Evolutionary conservation across 352 stramenopile genomes (phyloP), one percentile per base, ranked within the genome.

Genomic region (Phytophthora tentaculata): DNA sequence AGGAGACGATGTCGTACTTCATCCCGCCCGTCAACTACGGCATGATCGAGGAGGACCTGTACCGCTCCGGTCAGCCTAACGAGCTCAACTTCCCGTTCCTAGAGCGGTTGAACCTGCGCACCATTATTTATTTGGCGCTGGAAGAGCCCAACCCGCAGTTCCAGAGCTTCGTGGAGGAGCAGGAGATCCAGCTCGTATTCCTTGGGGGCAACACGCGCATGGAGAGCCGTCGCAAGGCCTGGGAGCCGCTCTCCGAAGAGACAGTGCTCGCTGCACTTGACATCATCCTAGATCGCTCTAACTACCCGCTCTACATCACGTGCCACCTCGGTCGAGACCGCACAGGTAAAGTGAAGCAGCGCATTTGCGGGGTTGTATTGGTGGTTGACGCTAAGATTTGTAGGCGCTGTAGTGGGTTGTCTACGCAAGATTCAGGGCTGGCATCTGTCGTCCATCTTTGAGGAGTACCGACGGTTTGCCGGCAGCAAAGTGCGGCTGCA

Each of bases 1-100:
- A n/a, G n/a, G n/a, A n/a, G n/a, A n/a, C 0, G 53, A 97, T 97
- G 90, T 94, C 89, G 60, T 95, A 95, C 72, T 95, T 96, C 76
- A 97, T 98, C 68, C 92, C 92, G 41, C 92, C 92, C 1, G 87
- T 97, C 48, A 98, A 97, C 76, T 98, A 97, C 74, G 90, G 90
- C 65, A 95, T 97, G 83, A 90, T 98, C 41, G 89, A 97, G 56
- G 90, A 97, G 67, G 90, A 96, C 55, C 69, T 98, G 23, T 97
- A 98, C 67, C 87, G 92, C 39, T 97, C 87, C 7, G 91, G 86
- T 7, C 86, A 96, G 65, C 91, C 92, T 12, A 97, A 92, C 59
- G 92, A 98, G 74, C 88, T 98, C 55, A 98, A 97, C 70, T 97
- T 96, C 64, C 90, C 91, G 19, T 98, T 97, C 65, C 76, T 98